Evolutionary conservation across 2,329 filamentous ascomycete genomes (phyloP).

Genomic region (Apiospora hydei): DNA sequence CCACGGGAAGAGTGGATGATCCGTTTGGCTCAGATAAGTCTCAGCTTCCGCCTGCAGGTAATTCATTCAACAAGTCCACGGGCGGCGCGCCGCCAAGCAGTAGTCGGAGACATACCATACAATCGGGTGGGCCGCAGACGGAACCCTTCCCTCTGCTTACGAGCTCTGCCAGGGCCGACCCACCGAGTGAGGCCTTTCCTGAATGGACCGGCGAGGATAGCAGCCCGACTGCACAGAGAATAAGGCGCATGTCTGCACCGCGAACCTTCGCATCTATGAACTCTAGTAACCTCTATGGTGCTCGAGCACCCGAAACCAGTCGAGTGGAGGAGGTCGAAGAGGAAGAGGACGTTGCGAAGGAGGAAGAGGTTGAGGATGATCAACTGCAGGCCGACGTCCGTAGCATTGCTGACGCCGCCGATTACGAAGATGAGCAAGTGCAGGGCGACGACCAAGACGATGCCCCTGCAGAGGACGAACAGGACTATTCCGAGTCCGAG

Average conservation of each 20-base stretch:
- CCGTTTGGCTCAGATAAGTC: slow-evolving; percentile 29
- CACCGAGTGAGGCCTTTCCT: slow-evolving; percentile 32
- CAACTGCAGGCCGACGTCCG: slow-evolving; percentile 12
- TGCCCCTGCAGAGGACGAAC: slow-evolving; percentile 26
- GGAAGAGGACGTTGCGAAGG: slow-evolving; percentile 21
- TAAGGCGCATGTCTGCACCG: slow-evolving; percentile 29
- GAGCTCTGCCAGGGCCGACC: slow-evolving; percentile 33
- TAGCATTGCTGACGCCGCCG: neutral
- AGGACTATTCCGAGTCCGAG: slow-evolving; percentile 20
- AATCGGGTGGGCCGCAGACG: neutral
- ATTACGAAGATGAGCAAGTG: slow-evolving; percentile 25
- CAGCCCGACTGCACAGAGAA: slow-evolving; percentile 28
- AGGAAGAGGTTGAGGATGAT: slow-evolving; percentile 20
- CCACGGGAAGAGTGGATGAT: slow-evolving; percentile 30
- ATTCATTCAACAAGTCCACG: slow-evolving; percentile 17
- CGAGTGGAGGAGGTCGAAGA: slow-evolving; percentile 19
- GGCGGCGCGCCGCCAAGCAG: neutral
- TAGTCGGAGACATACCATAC: neutral
- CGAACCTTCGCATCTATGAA: slow-evolving; percentile 28
- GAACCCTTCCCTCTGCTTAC: slow-evolving; percentile 16
- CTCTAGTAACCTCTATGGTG: slow-evolving; percentile 30
- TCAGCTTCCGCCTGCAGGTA: neutral
- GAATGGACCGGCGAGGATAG: slow-evolving; percentile 31
- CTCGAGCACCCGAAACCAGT: slow-evolving; percentile 29
- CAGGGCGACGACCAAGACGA: slow-evolving; percentile 21